These are phyloP conservation scores for Apiospora aurea DNA, from an alignment of 2,329 filamentous ascomycete genomes.

Conservation along the genomic window DNA sequence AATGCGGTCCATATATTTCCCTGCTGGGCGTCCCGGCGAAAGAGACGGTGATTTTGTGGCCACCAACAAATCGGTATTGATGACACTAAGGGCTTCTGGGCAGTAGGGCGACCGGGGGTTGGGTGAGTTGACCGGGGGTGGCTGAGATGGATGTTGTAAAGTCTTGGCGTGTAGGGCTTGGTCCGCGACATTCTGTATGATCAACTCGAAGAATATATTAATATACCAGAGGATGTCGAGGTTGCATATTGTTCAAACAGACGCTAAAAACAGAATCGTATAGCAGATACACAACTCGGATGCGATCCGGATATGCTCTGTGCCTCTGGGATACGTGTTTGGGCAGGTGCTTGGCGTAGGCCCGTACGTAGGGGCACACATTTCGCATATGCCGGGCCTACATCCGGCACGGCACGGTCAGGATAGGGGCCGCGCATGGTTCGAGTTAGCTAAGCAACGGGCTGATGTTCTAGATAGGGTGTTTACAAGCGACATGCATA, in stretches of 20 bases:
- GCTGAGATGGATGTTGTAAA: background rate
- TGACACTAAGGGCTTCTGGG: background rate
- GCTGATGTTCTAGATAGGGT: background rate
- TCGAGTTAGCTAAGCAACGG: background rate
- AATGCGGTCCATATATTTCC: background rate
- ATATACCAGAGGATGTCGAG: background rate
- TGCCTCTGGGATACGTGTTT: background rate
- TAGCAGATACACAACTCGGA: background rate
- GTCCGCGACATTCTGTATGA: background rate
- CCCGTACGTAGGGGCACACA: background rate
- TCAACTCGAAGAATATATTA: background rate
- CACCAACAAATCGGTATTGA: background rate
- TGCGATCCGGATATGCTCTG: background rate
- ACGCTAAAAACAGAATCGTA: background rate
- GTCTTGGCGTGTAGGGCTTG: background rate
- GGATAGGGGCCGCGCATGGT: background rate
- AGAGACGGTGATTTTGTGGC: slow-evolving; percentile 13
- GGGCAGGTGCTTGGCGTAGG: background rate
- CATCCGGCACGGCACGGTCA: background rate
- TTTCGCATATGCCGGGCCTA: background rate
- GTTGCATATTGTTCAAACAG: background rate
- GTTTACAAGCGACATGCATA: background rate
- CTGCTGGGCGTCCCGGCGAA: background rate
- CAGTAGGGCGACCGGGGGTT: background rate
- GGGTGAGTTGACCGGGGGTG: background rate